Evolutionary conservation across 1,284 basidiomycete genomes (phyloP).

Genomic region (Thelephora terrestris): DNA sequence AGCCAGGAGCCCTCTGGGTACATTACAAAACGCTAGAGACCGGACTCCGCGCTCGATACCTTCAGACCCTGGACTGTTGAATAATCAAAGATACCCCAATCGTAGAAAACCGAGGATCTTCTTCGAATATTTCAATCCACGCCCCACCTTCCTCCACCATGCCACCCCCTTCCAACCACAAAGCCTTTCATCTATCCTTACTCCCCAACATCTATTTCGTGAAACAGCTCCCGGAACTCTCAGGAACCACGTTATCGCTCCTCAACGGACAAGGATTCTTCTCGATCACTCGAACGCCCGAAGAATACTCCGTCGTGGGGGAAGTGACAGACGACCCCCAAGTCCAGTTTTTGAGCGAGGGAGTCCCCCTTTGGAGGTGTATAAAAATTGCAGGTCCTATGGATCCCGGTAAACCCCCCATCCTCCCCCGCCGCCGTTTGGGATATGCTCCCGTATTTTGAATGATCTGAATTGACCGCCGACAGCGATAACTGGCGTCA

Average conservation of each 20-base stretch:
- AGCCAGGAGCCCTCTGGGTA: no score
- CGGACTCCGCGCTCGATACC: no score
- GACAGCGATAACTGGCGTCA: constrained; percentile 46
- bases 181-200: constrained; percentile 39
- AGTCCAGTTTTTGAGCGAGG: constrained; percentile 5
- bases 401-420: constrained; percentile 40
- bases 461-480: not conserved
- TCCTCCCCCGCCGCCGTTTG: not conserved
- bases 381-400: constrained; percentile 58
- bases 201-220: constrained; percentile 49
- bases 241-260: constrained; percentile 10
- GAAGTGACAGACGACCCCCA: no score
- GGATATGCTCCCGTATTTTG: not conserved
- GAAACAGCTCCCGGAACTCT: constrained; percentile 32
- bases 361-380: constrained; percentile 42
- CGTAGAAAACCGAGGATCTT: no score
- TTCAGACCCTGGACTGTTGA: no score
- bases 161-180: not conserved
- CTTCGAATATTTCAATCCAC: no score
- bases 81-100: no score
- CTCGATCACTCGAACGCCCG: constrained; percentile 46
- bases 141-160: not conserved
- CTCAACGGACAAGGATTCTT: constrained; percentile 27
- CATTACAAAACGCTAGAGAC: no score
- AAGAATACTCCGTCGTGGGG: constrained; percentile 53